phyloP scores from a whole-genome alignment of 176 grass and related monocot species.

The Eleusine indica region DNA sequence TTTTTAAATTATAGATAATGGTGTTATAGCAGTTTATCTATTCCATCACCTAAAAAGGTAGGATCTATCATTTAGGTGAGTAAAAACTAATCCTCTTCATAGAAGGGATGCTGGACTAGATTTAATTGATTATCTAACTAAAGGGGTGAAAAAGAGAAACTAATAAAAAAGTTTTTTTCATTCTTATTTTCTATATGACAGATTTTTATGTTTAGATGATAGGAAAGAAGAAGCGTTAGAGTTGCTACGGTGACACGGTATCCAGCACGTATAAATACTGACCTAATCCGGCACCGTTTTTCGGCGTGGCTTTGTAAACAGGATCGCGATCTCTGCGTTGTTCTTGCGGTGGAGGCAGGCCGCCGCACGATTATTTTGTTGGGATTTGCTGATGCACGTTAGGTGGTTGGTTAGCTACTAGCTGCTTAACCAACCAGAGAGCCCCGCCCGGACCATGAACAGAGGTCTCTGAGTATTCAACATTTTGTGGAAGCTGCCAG shows the following conservation, averaged over 20 bases:
- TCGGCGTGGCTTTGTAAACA: background rate
- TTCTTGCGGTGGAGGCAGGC: conserved; percentile 34
- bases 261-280: background rate
- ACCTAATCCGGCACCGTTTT: background rate
- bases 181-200: too few relatives aligned
- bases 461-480: background rate
- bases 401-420: conserved; percentile 18
- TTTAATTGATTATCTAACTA: too few relatives aligned
- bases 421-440: background rate
- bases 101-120: too few relatives aligned
- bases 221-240: too few relatives aligned
- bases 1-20: too few relatives aligned
- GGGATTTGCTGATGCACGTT: conserved; percentile 28
- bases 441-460: background rate
- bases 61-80: too few relatives aligned
- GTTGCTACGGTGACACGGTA: background rate
- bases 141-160: too few relatives aligned
- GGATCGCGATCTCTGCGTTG: conserved; percentile 12
- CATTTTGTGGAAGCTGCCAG: background rate
- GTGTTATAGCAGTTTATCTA: too few relatives aligned
- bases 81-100: too few relatives aligned
- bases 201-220: too few relatives aligned
- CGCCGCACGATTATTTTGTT: conserved; percentile 20
- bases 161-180: too few relatives aligned
- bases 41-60: too few relatives aligned